Evolutionary conservation across 2,329 filamentous ascomycete species (phyloP), one percentile per base, ranked within the genome.

Genomic region (Raffaelea arxii): DNA sequence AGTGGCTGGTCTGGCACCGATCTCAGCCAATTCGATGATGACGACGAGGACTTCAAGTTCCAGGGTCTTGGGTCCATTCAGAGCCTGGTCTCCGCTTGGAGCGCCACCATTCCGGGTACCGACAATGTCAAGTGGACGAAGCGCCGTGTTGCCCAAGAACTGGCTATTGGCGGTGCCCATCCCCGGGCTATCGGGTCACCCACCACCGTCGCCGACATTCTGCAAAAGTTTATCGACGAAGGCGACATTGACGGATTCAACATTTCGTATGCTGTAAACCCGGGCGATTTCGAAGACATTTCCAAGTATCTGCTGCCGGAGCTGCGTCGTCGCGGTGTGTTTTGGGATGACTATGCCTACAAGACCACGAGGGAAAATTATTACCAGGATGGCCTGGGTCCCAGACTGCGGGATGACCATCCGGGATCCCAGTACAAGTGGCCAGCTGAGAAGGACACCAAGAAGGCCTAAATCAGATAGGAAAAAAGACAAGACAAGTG

Each of bases 171-270:
- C 40, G 54, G 54, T 9, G 39, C 52, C 12, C 49, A 51, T n/a
- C 48, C 50, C 18, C 44, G 46, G 27, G 38, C 80, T 3, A 77
- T 86, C 0, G 83, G 84, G 0, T 85, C 80, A 0, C 66, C 82
- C 0, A 60, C 70, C 18, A 74, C 78, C 51, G 80, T 86, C 2
- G 83, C 80, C 0, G 82, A 87, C 57, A 71, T 74, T 27, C 68
- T 88, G 49, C 78, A 87, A 61, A 62, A 68, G 1, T 87, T 82
- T 81, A 67, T 86, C 0, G 56, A 66, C 6, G 82, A 85, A 58
- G 80, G 79, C 0, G 82, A 84, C 53, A 74, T 87, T 1, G 83
- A 87, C 57, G 83, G 83, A 0, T 88, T 88, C 62, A 88, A 88
- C 57, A 72, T 87, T 58, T 80, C 56, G 6, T 37, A 45, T 27